Evolutionary conservation across 2,329 filamentous ascomycete species (phyloP).

Genomic region (Clonostachys solani): DNA sequence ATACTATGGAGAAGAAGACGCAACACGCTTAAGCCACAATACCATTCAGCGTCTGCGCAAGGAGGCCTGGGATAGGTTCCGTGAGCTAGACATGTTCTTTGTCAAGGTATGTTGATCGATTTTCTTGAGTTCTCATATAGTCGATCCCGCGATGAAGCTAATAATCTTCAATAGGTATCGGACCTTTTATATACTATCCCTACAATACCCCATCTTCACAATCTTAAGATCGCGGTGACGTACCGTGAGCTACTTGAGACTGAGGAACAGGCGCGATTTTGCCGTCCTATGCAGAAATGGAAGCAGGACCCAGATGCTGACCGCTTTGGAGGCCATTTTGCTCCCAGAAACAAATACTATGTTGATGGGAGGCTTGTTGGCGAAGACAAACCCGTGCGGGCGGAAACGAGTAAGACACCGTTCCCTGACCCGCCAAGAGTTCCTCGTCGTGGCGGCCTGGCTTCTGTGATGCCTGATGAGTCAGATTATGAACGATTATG

Average conservation of each 20-base stretch:
- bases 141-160: neutral
- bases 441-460: slow-evolving; percentile 48
- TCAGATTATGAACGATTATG: slow-evolving; percentile 53
- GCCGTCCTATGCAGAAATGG: slow-evolving; percentile 47
- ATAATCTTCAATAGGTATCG: slow-evolving; percentile 38
- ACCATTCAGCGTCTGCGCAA: slow-evolving; percentile 39
- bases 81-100: slow-evolving; percentile 60
- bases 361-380: slow-evolving; percentile 49
- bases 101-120: slow-evolving; percentile 49
- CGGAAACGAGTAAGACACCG: slow-evolving; percentile 45
- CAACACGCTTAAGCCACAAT: slow-evolving; percentile 34
- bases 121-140: neutral
- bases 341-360: slow-evolving; percentile 54
- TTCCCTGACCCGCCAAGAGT: slow-evolving; percentile 47
- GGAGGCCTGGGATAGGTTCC: slow-evolving; percentile 48
- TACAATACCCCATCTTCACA: slow-evolving; percentile 52
- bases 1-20: slow-evolving; percentile 44
- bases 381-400: slow-evolving; percentile 43
- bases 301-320: slow-evolving; percentile 51
- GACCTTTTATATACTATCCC: slow-evolving; percentile 58
- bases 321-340: slow-evolving; percentile 42
- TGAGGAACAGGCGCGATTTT: slow-evolving; percentile 37
- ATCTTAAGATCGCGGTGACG: slow-evolving; percentile 49
- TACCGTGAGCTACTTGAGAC: slow-evolving; percentile 56
- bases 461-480: slow-evolving; percentile 45